Evolutionary conservation across 176 grass and related monocot genomes (phyloP).

Genomic region (Aegilops tauschii): DNA sequence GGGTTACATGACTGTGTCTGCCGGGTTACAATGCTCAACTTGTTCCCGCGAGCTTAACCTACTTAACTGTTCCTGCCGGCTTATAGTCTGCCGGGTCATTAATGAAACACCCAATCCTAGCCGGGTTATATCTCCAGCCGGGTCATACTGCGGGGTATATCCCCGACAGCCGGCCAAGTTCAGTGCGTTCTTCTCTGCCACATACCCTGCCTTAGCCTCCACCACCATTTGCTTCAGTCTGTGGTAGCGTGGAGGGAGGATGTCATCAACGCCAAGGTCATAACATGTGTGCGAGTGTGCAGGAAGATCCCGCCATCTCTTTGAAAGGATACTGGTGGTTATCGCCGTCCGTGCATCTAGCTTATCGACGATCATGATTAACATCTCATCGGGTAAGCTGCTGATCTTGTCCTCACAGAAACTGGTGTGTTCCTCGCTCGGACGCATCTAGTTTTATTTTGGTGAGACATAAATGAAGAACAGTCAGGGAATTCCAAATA

Average conservation of each 20-base stretch:
- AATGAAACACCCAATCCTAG: no score
- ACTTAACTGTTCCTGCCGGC: no score
- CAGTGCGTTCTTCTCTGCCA: not conserved
- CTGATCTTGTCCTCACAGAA: slow-evolving; percentile 2
- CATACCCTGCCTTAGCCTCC: not conserved
- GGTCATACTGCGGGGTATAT: no score
- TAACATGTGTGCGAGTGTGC: not conserved
- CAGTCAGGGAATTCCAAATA: not conserved
- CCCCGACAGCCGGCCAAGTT: not conserved
- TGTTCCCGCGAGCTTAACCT: no score
- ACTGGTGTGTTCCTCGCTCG: not conserved
- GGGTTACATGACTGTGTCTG: no score
- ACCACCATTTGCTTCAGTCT: not conserved
- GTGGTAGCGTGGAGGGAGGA: slow-evolving; percentile 23
- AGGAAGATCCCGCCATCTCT: slow-evolving; percentile 27
- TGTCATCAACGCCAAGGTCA: slow-evolving; percentile 12
- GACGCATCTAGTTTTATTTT: not conserved
- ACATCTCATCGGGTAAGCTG: slow-evolving; percentile 12
- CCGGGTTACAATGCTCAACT: no score
- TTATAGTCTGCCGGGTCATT: no score
- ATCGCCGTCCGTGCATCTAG: not conserved
- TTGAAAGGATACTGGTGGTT: not conserved
- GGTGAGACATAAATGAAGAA: not conserved
- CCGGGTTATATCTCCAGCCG: no score
- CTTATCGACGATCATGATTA: not conserved